These are phyloP conservation scores for Nemania diffusa DNA, from an alignment of 2,329 filamentous ascomycete species.

Conservation along the genomic window DNA sequence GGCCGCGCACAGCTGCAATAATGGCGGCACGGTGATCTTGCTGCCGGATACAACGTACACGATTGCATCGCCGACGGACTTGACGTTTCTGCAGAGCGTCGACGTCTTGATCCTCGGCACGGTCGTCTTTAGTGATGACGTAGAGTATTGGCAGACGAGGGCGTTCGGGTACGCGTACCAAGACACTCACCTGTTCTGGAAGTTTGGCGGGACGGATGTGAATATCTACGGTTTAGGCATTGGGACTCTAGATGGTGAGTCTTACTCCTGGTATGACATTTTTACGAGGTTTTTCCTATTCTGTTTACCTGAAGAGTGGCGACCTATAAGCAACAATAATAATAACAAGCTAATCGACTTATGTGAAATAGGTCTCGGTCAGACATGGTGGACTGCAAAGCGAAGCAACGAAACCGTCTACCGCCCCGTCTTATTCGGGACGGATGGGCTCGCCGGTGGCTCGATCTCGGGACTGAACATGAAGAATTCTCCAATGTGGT, in stretches of 20 bases:
- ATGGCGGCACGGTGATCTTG: conserved; percentile 69
- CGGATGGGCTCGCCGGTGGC: conserved; percentile 66
- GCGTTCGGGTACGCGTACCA: conserved; percentile 72
- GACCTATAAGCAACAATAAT: neutral
- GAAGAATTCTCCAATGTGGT: conserved; percentile 67
- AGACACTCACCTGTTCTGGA: conserved; percentile 74
- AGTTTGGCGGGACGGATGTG: conserved; percentile 72
- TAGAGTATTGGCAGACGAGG: conserved; percentile 73
- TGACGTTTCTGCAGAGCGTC: conserved; percentile 69
- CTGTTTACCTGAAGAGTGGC: neutral
- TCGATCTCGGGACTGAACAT: conserved; percentile 67
- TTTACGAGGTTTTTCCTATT: too few relatives aligned
- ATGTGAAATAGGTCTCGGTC: conserved; percentile 56
- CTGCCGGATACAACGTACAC: conserved; percentile 64
- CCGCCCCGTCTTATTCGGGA: conserved; percentile 69
- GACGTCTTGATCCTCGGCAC: conserved; percentile 62
- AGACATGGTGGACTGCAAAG: conserved; percentile 73
- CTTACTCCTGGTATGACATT: neutral
- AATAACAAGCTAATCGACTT: neutral
- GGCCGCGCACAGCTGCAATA: conserved; percentile 52
- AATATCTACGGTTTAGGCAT: conserved; percentile 66
- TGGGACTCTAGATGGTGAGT: conserved; percentile 48
- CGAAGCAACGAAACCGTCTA: conserved; percentile 66
- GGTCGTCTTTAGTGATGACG: conserved; percentile 68
- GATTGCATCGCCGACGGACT: conserved; percentile 69